A percentile compares a stretch with the other conserved stretches of the same genome.
Evolutionary conservation across 352 stramenopile genomes (phyloP).

Genomic region (Phytophthora sojae): DNA sequence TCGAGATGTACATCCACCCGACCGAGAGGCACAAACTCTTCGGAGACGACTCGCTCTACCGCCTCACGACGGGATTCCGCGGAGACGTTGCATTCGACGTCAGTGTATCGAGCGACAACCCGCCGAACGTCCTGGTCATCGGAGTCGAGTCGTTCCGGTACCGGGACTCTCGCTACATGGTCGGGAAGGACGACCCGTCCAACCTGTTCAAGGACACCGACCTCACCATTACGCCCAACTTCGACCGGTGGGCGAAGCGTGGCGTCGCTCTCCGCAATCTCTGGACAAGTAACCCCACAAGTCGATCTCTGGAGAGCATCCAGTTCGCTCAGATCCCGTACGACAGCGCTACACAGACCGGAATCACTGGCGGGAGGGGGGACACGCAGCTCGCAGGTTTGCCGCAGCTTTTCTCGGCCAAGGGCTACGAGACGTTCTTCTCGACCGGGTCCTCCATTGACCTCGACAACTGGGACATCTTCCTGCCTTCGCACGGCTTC

Average conservation of each 20-base stretch:
- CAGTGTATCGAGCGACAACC: constrained; percentile 1
- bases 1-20: constrained; percentile 17
- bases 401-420: constrained; percentile 3
- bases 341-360: not conserved
- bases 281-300: constrained; percentile 65
- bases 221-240: constrained; percentile 48
- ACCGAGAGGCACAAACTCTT: constrained; percentile 21
- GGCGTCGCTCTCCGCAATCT: constrained; percentile 59
- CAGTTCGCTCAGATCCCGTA: constrained; percentile 1
- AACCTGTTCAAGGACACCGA: constrained; percentile 42
- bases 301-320: constrained; percentile 36
- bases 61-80: constrained; percentile 18
- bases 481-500: constrained; percentile 61
- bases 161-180: constrained; percentile 23
- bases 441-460: constrained; percentile 46
- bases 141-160: constrained; percentile 20
- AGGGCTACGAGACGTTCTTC: constrained; percentile 21
- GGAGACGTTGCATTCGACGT: constrained; percentile 23
- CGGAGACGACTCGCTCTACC: constrained; percentile 15
- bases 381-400: constrained; percentile 4
- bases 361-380: not conserved
- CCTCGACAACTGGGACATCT: constrained; percentile 59
- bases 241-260: constrained; percentile 56
- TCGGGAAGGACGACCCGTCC: constrained; percentile 27
- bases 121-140: constrained; percentile 19